phyloP scores from a whole-genome alignment of 495 filamentous ascomycete species.

The Neurospora cerealis region DNA sequence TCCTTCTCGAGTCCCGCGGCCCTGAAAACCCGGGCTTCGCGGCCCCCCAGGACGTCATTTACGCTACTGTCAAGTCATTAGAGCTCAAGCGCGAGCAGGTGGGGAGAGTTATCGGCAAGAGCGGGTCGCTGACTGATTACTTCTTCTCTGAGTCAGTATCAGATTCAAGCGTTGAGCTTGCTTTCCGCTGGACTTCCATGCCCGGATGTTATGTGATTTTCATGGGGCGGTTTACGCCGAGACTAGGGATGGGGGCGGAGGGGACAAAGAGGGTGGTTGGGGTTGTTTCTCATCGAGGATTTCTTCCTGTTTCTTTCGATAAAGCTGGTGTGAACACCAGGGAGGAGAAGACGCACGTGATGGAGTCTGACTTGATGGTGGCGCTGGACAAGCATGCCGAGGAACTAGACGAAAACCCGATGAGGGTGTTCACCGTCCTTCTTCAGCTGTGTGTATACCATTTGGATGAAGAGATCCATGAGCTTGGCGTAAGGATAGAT shows the following conservation, averaged over 20 bases:
- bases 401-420: background rate
- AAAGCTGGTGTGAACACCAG: too few species aligned
- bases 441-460: background rate
- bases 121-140: background rate
- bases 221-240: background rate
- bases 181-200: background rate
- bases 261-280: background rate
- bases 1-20: background rate
- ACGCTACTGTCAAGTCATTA: rapidly evolving
- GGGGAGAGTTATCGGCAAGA: background rate
- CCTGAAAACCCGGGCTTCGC: background rate
- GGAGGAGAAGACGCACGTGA: background rate
- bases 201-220: background rate
- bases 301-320: background rate
- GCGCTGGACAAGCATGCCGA: background rate
- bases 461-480: background rate
- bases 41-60: background rate
- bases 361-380: rapidly evolving
- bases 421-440: background rate
- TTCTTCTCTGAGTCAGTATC: background rate
- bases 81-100: background rate
- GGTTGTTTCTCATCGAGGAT: background rate
- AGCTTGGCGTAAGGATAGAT: background rate
- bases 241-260: background rate
- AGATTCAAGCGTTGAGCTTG: background rate